Base-by-base conservation (phyloP, 768 basidiomycete species). In the Tephrocybe sp. region DNA sequence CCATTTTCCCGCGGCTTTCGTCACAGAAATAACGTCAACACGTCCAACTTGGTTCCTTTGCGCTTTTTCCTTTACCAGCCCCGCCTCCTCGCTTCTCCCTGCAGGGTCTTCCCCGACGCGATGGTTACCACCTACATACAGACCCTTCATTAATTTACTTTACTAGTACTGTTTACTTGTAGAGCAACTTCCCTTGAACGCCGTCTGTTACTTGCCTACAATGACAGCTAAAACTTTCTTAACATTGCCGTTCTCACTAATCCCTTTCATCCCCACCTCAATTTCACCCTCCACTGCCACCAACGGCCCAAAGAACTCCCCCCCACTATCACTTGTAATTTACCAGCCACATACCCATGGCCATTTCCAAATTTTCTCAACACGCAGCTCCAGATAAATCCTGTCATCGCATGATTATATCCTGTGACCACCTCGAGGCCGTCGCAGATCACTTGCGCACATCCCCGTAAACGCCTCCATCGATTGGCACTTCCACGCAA, bases 381-480 rank as follows among this genome's bases (percentile, higher is more conserved):
- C 42, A 23, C 14, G 19, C 33, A 35, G 5, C 10, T 16, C 22
- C 35, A 48, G 46, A 38, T 30, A 48, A 34, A 38, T 12, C 12
- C 13, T 35, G 13, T 13, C 34, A 35, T 35, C n/a, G 3, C 11
- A 13, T 0, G 19, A 4, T 10, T 32, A 2, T 26, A 39, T 31
- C 47, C 38, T 36, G 47, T 48, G 47, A 48, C 47, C 38, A 20
- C 52, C 34, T 44, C 39, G 39, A 49, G 39, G 48, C 22, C 48
- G 38, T 40, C 48, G 48, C 48, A 40, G 48, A 49, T 49, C 41
- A 16, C 23, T 34, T 36, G 17, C 33, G 12, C 3, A 16, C 13
- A 36, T 36, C 35, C 11, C 12, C 16, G 4, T 10, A 5, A 26
- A 26, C 26, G 7, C 26, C 4, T 26, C 26, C 26, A 26, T 26